Evolutionary conservation across 495 filamentous ascomycete species (phyloP), one percentile per base, ranked within the genome.

Genomic region (Penicillium macrosclerotiorum): DNA sequence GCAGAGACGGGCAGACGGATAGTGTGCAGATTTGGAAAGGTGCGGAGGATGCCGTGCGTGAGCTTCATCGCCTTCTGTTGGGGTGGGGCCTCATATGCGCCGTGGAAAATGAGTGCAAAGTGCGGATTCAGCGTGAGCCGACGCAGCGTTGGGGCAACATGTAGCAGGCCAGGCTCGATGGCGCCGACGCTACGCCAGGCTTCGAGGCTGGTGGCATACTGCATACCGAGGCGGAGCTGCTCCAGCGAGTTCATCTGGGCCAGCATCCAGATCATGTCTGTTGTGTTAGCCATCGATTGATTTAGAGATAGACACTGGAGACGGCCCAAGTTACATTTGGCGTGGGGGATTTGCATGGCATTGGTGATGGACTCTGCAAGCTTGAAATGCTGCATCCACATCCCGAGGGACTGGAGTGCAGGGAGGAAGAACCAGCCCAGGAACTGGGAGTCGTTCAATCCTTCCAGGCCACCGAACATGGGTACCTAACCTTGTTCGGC

Each of bases 341-440:
- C n/a, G n/a, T n/a, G n/a, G n/a, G n/a, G n/a, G n/a, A n/a, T n/a
- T n/a, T n/a, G n/a, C n/a, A n/a, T n/a, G n/a, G n/a, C n/a, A n/a
- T n/a, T n/a, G n/a, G n/a, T n/a, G n/a, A n/a, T n/a, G n/a, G n/a
- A n/a, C n/a, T n/a, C n/a, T 4, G 14, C 32, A 8, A 34, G 32
- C 14, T 34, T 34, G 3, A 17, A 34, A 18, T 13, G 32, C 14
- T 19, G 32, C 8, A 6, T 17, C 45, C 39, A 44, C 8, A 42
- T 45, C 18, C 35, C 30, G 13, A 49, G 40, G 12, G 13, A 34
- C 29, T 27, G 44, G 35, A 60, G 35, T 27, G 47, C 32, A 45
- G 57, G 42, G 25, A 46, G 26, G 25, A 31, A 18, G 18, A 39
- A 45, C 32, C 48, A 45, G 17, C 39, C 43, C 9, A 42, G 4